These are phyloP conservation scores for Syncephalastrum contaminatum DNA, from an alignment of 371 early-diverging fungal genomes.

Conservation along the genomic window DNA sequence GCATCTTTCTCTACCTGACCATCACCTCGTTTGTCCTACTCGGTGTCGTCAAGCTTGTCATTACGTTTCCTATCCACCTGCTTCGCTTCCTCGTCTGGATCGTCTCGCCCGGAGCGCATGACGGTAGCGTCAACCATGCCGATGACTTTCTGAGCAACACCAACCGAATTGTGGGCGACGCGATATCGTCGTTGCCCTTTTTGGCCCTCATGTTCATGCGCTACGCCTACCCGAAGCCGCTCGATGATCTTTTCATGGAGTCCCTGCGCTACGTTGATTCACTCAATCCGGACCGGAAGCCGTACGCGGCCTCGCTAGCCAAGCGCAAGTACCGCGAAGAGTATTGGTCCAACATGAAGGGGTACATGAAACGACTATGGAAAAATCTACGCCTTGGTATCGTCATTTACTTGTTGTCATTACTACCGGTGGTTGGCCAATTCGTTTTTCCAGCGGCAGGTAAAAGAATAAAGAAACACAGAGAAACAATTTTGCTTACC, in stretches of 20 bases:
- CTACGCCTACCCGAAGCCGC: conserved; percentile 63
- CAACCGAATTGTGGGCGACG: conserved; percentile 27
- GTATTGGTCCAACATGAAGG: conserved; percentile 56
- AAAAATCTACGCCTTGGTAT: conserved; percentile 48
- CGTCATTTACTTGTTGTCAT: conserved; percentile 47
- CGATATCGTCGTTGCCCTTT: conserved; percentile 50
- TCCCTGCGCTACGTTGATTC: conserved; percentile 50
- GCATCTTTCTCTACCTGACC: conserved; percentile 48
- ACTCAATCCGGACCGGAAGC: conserved; percentile 38
- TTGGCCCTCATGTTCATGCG: conserved; percentile 58
- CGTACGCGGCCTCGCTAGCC: conserved; percentile 45
- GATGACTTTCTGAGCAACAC: conserved; percentile 21
- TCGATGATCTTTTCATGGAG: conserved; percentile 66
- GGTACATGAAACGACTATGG: conserved; percentile 47
- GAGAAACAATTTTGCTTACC: background rate
- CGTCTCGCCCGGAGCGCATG: conserved; percentile 16
- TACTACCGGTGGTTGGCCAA: conserved; percentile 57
- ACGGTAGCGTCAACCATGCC: conserved; percentile 16
- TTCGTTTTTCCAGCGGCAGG: conserved; percentile 62
- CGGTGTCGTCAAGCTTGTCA: conserved; percentile 24
- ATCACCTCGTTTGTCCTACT: conserved; percentile 46
- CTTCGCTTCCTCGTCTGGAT: conserved; percentile 30
- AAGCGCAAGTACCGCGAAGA: conserved; percentile 39
- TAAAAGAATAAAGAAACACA: conserved; percentile 8
- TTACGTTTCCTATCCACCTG: conserved; percentile 34